phyloP scores from a whole-genome alignment of 2,329 filamentous ascomycete genomes.

The Pyrenophora teres region DNA sequence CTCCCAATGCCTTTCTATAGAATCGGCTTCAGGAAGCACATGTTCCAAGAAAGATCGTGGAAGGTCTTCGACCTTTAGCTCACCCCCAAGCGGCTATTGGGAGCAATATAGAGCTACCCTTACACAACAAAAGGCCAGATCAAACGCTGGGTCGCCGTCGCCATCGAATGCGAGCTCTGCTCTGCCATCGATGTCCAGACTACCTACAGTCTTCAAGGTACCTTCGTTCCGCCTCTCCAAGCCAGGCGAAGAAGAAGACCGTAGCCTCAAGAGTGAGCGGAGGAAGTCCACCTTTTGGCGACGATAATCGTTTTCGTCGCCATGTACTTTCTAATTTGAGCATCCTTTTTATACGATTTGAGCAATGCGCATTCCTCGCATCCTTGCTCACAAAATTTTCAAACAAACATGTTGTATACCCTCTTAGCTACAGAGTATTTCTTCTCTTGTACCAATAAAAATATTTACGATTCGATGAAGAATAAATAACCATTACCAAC shows the following conservation, averaged over 20 bases:
- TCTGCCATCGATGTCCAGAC: slow-evolving; percentile 11
- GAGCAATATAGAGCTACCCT: slow-evolving; percentile 19
- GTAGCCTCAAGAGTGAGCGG: slow-evolving; percentile 17
- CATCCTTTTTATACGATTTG: too few species aligned
- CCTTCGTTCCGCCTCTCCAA: slow-evolving; percentile 12
- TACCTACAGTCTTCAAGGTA: slow-evolving; percentile 6
- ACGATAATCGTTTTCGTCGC: not conserved
- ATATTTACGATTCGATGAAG: not conserved
- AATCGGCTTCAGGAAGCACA: not conserved
- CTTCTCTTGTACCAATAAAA: not conserved
- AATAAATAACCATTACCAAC: not conserved
- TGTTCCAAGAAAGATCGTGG: not conserved
- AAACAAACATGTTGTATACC: slow-evolving; percentile 25
- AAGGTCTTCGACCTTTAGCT: not conserved
- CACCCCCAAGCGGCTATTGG: slow-evolving; percentile 15
- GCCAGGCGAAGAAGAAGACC: slow-evolving; percentile 8
- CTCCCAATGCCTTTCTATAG: not conserved
- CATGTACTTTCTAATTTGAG: too few species aligned
- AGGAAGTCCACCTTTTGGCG: slow-evolving; percentile 20
- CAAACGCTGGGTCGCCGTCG: not conserved
- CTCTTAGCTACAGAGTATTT: slow-evolving; percentile 5
- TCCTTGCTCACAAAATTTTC: slow-evolving; percentile 5
- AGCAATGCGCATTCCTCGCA: not conserved
- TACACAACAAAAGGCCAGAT: slow-evolving; percentile 12
- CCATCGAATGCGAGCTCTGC: not conserved